phyloP scores from a whole-genome alignment of 306 rosid genomes.

The Mimosa pudica region DNA sequence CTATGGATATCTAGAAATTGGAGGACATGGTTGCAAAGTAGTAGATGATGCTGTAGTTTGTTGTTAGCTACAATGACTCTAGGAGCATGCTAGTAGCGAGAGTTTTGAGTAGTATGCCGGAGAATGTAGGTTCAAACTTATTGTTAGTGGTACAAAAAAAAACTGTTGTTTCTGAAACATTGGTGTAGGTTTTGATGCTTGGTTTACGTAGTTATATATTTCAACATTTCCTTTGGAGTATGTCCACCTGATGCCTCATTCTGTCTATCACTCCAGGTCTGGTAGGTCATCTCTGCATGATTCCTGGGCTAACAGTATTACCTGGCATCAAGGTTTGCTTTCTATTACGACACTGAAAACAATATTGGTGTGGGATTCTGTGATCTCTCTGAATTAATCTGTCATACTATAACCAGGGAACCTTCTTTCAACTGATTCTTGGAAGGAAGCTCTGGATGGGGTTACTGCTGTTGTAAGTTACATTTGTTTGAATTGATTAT shows the following conservation, averaged over 20 bases:
- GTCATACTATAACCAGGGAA: slow-evolving; percentile 62
- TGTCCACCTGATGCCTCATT: slow-evolving; percentile 22
- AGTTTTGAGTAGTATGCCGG: background rate
- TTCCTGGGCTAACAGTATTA: slow-evolving; percentile 69
- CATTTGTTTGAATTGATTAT: slow-evolving; percentile 28
- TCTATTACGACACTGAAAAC: slow-evolving; percentile 8
- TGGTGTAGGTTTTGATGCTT: background rate
- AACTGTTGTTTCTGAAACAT: background rate
- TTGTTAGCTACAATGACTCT: background rate
- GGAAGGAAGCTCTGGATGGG: slow-evolving; percentile 79
- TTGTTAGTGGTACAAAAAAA: background rate
- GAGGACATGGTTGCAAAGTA: slow-evolving; percentile 2
- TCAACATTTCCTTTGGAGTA: background rate
- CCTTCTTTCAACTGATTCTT: slow-evolving; percentile 77
- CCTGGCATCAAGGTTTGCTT: slow-evolving; percentile 83
- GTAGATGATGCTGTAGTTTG: slow-evolving; percentile 1
- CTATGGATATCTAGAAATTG: background rate
- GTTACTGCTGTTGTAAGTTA: slow-evolving; percentile 87
- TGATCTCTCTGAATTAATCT: slow-evolving; percentile 32
- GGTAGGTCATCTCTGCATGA: slow-evolving; percentile 82
- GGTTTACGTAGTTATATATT: background rate
- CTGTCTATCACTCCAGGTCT: slow-evolving; percentile 61
- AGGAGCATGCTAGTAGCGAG: background rate
- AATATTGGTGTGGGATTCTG: slow-evolving; percentile 27
- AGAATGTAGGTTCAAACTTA: background rate